A percentile compares a stretch with the other conserved stretches of the same genome.
These are phyloP conservation scores for Voacanga thouarsii DNA, from an alignment of 257 asterid genomes.

Conservation along the genomic window DNA sequence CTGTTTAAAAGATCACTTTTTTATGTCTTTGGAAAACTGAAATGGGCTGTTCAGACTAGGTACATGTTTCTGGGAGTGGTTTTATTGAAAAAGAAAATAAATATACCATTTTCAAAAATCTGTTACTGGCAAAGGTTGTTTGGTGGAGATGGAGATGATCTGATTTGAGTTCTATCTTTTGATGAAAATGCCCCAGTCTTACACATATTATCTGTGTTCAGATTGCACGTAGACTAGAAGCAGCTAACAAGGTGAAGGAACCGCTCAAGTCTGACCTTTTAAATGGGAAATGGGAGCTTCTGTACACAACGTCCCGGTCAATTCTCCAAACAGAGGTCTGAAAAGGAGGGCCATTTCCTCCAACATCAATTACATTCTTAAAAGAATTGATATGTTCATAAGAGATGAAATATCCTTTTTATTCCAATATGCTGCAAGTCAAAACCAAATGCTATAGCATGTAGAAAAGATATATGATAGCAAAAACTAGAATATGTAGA, in stretches of 20 bases:
- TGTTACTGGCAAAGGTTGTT: not conserved
- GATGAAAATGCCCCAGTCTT: not conserved
- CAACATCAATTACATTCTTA: not conserved
- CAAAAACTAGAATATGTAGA: not conserved
- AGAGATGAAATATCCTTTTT: not conserved
- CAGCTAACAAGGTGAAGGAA: constrained; percentile 50
- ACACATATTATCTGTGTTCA: constrained; percentile 20
- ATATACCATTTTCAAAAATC: not conserved
- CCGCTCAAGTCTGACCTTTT: constrained; percentile 53
- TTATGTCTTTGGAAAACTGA: not conserved
- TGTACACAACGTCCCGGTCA: constrained; percentile 57
- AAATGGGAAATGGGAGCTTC: constrained; percentile 74
- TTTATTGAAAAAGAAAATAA: not conserved
- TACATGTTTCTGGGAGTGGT: not conserved
- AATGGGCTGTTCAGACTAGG: not conserved
- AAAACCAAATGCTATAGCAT: not conserved
- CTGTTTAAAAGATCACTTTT: not conserved
- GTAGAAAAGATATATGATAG: not conserved
- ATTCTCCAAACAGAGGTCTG: constrained; percentile 47
- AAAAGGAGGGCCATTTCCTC: not conserved
- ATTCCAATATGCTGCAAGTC: not conserved
- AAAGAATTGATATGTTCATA: not conserved
- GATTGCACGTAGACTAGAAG: constrained; percentile 62
- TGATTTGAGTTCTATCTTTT: not conserved
- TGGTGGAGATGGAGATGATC: not conserved